phyloP scores from a whole-genome alignment of 2,329 filamentous ascomycete species.

The Aureobasidium sp. region DNA sequence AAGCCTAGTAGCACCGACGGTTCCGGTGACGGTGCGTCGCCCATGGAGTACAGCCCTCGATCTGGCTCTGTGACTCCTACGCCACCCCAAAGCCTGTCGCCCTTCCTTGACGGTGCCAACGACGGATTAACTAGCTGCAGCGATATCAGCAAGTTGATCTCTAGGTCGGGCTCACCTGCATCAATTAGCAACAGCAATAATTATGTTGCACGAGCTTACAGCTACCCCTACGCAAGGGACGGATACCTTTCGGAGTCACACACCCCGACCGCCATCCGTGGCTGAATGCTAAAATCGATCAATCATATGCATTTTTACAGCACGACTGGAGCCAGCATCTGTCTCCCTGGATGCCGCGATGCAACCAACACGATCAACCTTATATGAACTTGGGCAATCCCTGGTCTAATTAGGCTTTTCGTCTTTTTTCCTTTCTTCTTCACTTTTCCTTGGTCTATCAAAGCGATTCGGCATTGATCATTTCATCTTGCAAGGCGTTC shows the following conservation, averaged over 20 bases:
- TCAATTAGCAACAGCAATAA: slow-evolving; percentile 22
- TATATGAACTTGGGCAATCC: background rate
- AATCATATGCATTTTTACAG: background rate
- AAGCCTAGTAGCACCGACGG: slow-evolving; percentile 14
- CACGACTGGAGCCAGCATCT: background rate
- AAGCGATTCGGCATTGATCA: slow-evolving; percentile 13
- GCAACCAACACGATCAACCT: background rate
- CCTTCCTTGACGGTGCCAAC: slow-evolving; percentile 24
- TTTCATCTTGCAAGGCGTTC: slow-evolving; percentile 13
- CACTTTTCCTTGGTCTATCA: slow-evolving; percentile 10
- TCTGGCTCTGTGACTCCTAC: slow-evolving; percentile 18
- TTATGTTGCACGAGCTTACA: slow-evolving; percentile 26
- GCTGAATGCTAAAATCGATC: slow-evolving; percentile 18
- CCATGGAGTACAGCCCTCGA: slow-evolving; percentile 8
- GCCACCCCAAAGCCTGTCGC: slow-evolving; percentile 17
- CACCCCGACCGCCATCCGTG: slow-evolving; percentile 31
- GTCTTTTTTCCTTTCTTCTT: background rate
- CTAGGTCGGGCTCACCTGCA: slow-evolving; percentile 28
- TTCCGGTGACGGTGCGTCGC: slow-evolving; percentile 13
- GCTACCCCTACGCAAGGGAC: slow-evolving; percentile 29
- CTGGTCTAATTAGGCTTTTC: background rate
- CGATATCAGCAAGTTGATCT: slow-evolving; percentile 20
- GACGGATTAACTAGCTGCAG: slow-evolving; percentile 22
- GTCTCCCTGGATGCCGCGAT: background rate
- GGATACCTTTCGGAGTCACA: slow-evolving; percentile 29